Evolutionary conservation across 345 rosid species (phyloP).

Genomic region (Garcia nutans): DNA sequence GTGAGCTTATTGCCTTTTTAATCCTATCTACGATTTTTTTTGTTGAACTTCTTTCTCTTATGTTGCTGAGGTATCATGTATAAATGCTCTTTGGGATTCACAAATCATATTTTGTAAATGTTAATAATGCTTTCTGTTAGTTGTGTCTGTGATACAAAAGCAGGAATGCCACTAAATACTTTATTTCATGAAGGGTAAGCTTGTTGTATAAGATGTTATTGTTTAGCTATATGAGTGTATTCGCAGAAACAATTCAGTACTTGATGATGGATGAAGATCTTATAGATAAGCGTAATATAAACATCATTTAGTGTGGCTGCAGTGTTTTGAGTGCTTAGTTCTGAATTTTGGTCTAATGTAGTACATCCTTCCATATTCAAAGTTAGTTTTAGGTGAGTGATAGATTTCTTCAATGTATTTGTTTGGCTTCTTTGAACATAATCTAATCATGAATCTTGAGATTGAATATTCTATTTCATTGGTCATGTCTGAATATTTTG

Average conservation of each 20-base stretch:
- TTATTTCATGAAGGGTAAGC: background rate
- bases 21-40: background rate
- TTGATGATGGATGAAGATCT: background rate
- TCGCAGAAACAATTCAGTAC: background rate
- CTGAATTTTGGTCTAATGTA: no score
- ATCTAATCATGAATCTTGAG: no score
- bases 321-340: no score
- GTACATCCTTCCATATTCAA: no score
- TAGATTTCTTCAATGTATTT: no score
- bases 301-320: no score
- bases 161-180: background rate
- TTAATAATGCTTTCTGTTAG: background rate
- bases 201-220: background rate
- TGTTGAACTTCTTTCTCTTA: background rate
- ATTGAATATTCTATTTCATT: no score
- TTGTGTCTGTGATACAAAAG: background rate
- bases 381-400: no score
- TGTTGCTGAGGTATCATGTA: background rate
- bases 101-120: background rate
- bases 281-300: background rate
- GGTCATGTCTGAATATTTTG: no score
- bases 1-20: background rate
- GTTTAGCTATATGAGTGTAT: background rate
- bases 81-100: background rate
- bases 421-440: no score